A percentile compares a stretch with the other conserved stretches of the same genome.
Conservation (phyloP, 441 rosid species). For the Erodium chrysanthum region DNA sequence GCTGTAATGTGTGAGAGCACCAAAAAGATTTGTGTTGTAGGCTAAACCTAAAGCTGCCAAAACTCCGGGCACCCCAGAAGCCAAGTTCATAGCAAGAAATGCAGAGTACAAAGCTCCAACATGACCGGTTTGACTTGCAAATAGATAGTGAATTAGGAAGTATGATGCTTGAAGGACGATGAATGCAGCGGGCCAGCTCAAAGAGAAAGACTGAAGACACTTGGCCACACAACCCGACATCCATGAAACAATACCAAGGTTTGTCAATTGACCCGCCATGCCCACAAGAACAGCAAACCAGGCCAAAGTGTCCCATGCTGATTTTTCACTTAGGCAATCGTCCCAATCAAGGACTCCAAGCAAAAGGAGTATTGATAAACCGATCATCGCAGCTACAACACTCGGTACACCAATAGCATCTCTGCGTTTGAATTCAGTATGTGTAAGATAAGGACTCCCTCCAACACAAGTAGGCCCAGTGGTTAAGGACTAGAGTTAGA, state of each 20-base stretch:
- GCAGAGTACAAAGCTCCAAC: constrained; percentile 91
- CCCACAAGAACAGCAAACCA: constrained; percentile 92
- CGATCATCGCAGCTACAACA: constrained; percentile 93
- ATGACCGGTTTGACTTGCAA: constrained; percentile 93
- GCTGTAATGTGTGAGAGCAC: constrained; percentile 86
- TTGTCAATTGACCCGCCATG: constrained; percentile 84
- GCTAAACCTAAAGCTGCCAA: constrained; percentile 81
- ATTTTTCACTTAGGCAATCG: constrained; percentile 83
- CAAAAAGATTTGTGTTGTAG: constrained; percentile 81
- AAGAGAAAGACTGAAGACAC: constrained; percentile 49
- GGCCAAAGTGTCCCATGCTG: constrained; percentile 94
- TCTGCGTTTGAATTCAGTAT: constrained; percentile 25
- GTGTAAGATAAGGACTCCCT: not conserved
- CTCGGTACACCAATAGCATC: constrained; percentile 72
- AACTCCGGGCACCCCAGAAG: constrained; percentile 74
- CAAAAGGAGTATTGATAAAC: constrained; percentile 66
- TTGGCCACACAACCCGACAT: constrained; percentile 69
- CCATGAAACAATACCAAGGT: constrained; percentile 74
- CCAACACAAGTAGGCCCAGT: too few relatives aligned
- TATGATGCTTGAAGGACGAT: constrained; percentile 73
- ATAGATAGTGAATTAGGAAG: constrained; percentile 81
- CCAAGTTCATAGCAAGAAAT: constrained; percentile 90
- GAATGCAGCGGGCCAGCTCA: constrained; percentile 87
- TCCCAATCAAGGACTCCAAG: constrained; percentile 92
- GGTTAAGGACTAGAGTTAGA: too few relatives aligned